phyloP scores from a whole-genome alignment of 2,329 filamentous ascomycete genomes.

The Colletotrichum falcatum region DNA sequence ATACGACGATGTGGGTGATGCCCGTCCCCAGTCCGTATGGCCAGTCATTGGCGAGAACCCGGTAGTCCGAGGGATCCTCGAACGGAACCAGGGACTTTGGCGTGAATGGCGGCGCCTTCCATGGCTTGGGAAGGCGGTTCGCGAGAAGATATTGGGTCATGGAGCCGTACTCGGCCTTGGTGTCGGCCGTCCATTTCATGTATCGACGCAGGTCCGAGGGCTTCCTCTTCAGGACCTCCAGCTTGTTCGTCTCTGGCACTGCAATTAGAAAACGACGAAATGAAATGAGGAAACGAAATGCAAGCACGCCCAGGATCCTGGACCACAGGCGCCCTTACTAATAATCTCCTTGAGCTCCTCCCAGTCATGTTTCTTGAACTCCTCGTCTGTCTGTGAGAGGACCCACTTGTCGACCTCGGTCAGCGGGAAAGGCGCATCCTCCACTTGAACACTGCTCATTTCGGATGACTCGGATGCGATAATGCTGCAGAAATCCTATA shows the following conservation, averaged over 20 bases:
- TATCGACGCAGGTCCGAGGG: slow-evolving; percentile 86
- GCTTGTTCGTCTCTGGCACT: slow-evolving; percentile 65
- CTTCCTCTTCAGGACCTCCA: slow-evolving; percentile 81
- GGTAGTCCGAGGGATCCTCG: slow-evolving; percentile 67
- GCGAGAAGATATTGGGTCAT: slow-evolving; percentile 83
- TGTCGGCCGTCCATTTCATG: slow-evolving; percentile 78
- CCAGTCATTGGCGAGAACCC: slow-evolving; percentile 91
- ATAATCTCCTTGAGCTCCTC: slow-evolving; percentile 76
- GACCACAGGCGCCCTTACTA: slow-evolving; percentile 51
- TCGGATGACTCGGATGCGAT: slow-evolving; percentile 19
- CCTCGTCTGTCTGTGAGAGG: slow-evolving; percentile 73
- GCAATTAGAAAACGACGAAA: slow-evolving; percentile 2
- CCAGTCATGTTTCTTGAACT: slow-evolving; percentile 81
- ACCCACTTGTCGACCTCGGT: slow-evolving; percentile 70
- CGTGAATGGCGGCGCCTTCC: slow-evolving; percentile 72
- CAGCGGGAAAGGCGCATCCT: slow-evolving; percentile 67
- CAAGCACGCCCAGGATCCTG: slow-evolving; percentile 1
- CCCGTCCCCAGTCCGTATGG: slow-evolving; percentile 80
- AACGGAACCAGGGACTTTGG: slow-evolving; percentile 65
- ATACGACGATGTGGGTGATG: slow-evolving; percentile 88
- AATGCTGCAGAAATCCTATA: not conserved
- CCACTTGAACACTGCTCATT: slow-evolving; percentile 56
- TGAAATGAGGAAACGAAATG: not conserved
- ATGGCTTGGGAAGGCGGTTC: slow-evolving; percentile 74
- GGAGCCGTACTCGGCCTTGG: slow-evolving; percentile 79